Evolutionary conservation across 2,329 filamentous ascomycete species (phyloP).

Genomic region (Sporothrix mexicana): DNA sequence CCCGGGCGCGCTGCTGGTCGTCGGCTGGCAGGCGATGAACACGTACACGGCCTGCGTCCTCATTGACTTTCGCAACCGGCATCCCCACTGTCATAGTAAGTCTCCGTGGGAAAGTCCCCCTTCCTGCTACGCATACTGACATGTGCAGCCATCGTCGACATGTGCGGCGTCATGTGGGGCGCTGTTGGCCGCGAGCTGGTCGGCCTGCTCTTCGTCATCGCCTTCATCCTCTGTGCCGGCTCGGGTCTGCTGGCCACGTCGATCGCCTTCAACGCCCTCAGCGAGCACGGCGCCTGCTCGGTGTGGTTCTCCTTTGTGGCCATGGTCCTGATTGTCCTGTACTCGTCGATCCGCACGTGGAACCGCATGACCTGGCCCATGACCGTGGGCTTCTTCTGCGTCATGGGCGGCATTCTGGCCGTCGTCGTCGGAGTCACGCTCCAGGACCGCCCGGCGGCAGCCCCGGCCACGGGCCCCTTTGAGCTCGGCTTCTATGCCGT

Average conservation of each 20-base stretch:
- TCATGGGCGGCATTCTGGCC: conserved; percentile 62
- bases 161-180: conserved; percentile 62
- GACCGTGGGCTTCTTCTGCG: conserved; percentile 57
- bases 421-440: conserved; percentile 53
- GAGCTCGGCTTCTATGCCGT: conserved; percentile 54
- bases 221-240: conserved; percentile 53
- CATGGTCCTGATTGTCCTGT: conserved; percentile 52
- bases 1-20: conserved; percentile 80
- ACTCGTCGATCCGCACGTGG: conserved; percentile 54
- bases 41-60: conserved; percentile 46
- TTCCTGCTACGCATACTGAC: background rate
- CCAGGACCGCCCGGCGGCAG: conserved; percentile 46
- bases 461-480: conserved; percentile 49
- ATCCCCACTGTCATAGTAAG: conserved; percentile 47
- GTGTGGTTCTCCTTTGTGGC: conserved; percentile 61
- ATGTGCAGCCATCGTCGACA: conserved; percentile 52
- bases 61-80: conserved; percentile 47
- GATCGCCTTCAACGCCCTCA: conserved; percentile 65
- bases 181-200: conserved; percentile 57
- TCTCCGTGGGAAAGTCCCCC: background rate
- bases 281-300: conserved; percentile 42
- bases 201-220: conserved; percentile 58
- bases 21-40: conserved; percentile 59
- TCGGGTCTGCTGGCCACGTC: conserved; percentile 65
- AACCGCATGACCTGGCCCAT: conserved; percentile 56